Conservation (phyloP, 2,329 filamentous ascomycete genomes). For the Fusarium bulbicola region DNA sequence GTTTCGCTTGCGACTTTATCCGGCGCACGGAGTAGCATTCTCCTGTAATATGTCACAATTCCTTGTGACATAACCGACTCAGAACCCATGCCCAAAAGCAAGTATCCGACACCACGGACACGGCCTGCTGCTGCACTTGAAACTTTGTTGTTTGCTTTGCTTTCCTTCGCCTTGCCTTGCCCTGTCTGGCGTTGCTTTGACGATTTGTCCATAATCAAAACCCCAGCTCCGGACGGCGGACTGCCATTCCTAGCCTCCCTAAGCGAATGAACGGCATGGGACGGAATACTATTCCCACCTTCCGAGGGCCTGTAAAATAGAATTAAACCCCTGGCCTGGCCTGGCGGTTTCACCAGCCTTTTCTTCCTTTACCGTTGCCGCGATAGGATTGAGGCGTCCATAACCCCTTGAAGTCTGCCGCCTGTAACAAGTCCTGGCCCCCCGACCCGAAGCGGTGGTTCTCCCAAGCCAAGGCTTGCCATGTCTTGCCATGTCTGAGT, state of each 20-base stretch:
- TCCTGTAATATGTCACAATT: slow-evolving; percentile 1
- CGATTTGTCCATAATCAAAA: slow-evolving; percentile 17
- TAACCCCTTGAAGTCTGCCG: slow-evolving; percentile 1
- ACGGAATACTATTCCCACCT: slow-evolving; percentile 23
- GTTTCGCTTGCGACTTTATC: slow-evolving; percentile 15
- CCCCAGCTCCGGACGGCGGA: slow-evolving; percentile 7
- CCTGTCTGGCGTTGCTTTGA: slow-evolving; percentile 11
- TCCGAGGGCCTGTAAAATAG: slow-evolving; percentile 14
- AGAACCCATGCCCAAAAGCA: slow-evolving; percentile 19
- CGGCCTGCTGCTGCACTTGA: slow-evolving; percentile 17
- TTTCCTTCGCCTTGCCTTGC: background rate
- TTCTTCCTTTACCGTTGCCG: background rate
- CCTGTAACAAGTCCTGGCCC: background rate
- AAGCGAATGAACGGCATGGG: slow-evolving; percentile 8
- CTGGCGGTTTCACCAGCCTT: slow-evolving; percentile 2
- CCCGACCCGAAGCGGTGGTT: slow-evolving; percentile 38
- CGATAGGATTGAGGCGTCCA: slow-evolving; percentile 16
- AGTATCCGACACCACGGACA: slow-evolving; percentile 9
- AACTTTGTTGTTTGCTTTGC: slow-evolving; percentile 22
- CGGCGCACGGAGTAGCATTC: slow-evolving; percentile 5
- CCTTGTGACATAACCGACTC: slow-evolving; percentile 4
- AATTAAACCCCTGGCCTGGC: background rate
- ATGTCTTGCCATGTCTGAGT: slow-evolving; percentile 22
- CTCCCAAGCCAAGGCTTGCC: slow-evolving; percentile 16
- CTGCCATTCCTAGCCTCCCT: slow-evolving; percentile 16